A percentile compares a stretch with the other conserved stretches of the same genome.
Evolutionary conservation across 768 basidiomycete genomes (phyloP).

Genomic region (Pleurotus sapidus): DNA sequence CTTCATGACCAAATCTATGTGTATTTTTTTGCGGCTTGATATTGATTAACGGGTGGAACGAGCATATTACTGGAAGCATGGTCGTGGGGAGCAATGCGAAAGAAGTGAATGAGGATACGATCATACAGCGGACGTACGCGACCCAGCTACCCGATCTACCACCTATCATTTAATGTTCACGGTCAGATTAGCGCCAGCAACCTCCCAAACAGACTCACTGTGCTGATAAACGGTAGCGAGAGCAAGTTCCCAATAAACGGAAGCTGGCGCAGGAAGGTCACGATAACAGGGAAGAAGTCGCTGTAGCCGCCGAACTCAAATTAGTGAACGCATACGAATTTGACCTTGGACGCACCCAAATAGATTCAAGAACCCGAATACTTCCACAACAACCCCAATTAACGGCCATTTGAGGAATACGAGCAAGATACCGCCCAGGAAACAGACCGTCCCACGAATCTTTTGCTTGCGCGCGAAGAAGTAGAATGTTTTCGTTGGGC

Average conservation of each 20-base stretch:
- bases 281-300: constrained; percentile 98
- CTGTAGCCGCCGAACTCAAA: constrained; percentile 38
- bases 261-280: constrained; percentile 94
- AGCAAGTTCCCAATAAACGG: constrained; percentile 88
- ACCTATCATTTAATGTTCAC: constrained; percentile 37
- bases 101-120: constrained; percentile 16
- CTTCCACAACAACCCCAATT: constrained; percentile 89
- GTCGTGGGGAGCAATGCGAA: neutral
- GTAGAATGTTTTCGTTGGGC: constrained; percentile 94
- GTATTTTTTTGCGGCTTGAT: no score
- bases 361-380: constrained; percentile 94
- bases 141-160: constrained; percentile 78
- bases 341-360: constrained; percentile 69
- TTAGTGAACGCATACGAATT: neutral
- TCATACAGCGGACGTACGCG: constrained; percentile 71
- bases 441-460: constrained; percentile 84
- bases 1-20: no score
- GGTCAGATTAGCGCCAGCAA: neutral
- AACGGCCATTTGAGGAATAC: constrained; percentile 97
- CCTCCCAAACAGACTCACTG: constrained; percentile 46
- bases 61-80: no score
- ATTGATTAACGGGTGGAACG: no score
- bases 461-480: constrained; percentile 98
- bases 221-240: constrained; percentile 83
- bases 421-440: constrained; percentile 86